Evolutionary conservation across 495 filamentous ascomycete genomes (phyloP).

Genomic region (Penicillium lagena): DNA sequence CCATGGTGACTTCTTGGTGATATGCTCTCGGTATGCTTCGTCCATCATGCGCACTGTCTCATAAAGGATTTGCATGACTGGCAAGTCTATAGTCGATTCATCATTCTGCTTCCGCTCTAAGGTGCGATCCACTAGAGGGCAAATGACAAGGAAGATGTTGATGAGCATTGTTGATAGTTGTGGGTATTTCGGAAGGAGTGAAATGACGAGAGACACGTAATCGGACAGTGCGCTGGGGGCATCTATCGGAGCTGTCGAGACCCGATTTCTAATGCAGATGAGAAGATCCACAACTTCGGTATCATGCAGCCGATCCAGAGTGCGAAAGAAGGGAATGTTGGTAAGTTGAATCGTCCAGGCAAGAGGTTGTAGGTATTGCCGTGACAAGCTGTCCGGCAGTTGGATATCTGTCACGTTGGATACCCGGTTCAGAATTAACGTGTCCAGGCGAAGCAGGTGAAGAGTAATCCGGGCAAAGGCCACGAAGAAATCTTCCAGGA

Average conservation of each 20-base stretch:
- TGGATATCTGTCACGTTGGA: slow-evolving; percentile 19
- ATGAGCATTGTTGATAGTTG: slow-evolving; percentile 6
- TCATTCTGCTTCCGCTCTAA: no score
- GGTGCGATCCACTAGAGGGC: no score
- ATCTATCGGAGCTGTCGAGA: slow-evolving; percentile 19
- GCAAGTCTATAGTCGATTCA: no score
- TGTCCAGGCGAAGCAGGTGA: slow-evolving; percentile 32
- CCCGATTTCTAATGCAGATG: slow-evolving; percentile 20
- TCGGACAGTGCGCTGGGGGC: slow-evolving; percentile 16
- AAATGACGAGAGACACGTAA: slow-evolving; percentile 15
- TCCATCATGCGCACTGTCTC: slow-evolving; percentile 21
- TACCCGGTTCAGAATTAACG: slow-evolving; percentile 12
- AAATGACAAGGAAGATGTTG: no score
- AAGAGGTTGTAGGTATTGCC: slow-evolving; percentile 21
- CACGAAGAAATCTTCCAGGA: slow-evolving; percentile 31
- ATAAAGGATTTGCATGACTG: slow-evolving; percentile 16
- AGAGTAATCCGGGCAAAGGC: slow-evolving; percentile 27
- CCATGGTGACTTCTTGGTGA: slow-evolving; percentile 35
- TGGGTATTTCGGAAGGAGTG: slow-evolving; percentile 18
- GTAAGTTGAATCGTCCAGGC: slow-evolving; percentile 24
- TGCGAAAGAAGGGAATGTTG: slow-evolving; percentile 25
- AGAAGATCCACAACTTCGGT: slow-evolving; percentile 17
- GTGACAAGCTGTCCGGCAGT: slow-evolving; percentile 18
- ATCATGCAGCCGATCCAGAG: slow-evolving; percentile 17
- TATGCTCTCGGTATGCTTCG: slow-evolving; percentile 26